Percentiles rank a stretch among this genome's conserved stretches.
phyloP scores from a whole-genome alignment of 352 stramenopile genomes.

The Pythium rhizo-oryzae region DNA sequence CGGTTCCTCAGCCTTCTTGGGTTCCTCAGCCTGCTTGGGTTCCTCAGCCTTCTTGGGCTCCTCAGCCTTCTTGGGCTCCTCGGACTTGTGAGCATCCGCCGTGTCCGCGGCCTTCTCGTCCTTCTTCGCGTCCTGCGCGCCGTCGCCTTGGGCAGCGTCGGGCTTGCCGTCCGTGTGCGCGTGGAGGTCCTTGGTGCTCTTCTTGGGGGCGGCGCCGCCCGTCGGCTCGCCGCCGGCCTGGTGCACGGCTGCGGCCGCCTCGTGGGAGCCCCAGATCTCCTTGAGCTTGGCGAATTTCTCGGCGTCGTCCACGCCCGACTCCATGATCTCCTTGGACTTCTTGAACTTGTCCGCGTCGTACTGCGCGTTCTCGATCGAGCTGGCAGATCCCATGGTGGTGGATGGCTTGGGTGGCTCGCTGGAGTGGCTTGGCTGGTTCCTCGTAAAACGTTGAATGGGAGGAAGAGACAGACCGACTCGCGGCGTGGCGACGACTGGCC shows the following conservation, averaged over 20 bases:
- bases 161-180: constrained; percentile 12
- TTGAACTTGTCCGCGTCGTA: constrained; percentile 72
- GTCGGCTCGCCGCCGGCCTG: constrained; percentile 9
- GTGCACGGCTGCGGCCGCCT: constrained; percentile 8
- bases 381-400: constrained; percentile 46
- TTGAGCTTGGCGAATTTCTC: constrained; percentile 79
- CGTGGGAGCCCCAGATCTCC: constrained; percentile 51
- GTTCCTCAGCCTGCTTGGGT: not conserved
- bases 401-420: not conserved
- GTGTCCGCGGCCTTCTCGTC: not conserved
- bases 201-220: constrained; percentile 31
- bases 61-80: constrained; percentile 2
- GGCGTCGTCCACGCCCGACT: constrained; percentile 52
- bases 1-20: not conserved
- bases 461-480: not conserved
- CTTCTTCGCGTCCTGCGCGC: not conserved
- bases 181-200: constrained; percentile 43
- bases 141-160: not conserved
- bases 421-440: not conserved
- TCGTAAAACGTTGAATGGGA: constrained; percentile 29
- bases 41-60: constrained; percentile 14
- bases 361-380: constrained; percentile 57
- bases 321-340: constrained; percentile 71
- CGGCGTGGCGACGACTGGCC: not conserved
- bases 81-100: not conserved